Evolutionary conservation across 139 green algal genomes (phyloP).

Genomic region (Auxenochlorella pyrenoidosa): DNA sequence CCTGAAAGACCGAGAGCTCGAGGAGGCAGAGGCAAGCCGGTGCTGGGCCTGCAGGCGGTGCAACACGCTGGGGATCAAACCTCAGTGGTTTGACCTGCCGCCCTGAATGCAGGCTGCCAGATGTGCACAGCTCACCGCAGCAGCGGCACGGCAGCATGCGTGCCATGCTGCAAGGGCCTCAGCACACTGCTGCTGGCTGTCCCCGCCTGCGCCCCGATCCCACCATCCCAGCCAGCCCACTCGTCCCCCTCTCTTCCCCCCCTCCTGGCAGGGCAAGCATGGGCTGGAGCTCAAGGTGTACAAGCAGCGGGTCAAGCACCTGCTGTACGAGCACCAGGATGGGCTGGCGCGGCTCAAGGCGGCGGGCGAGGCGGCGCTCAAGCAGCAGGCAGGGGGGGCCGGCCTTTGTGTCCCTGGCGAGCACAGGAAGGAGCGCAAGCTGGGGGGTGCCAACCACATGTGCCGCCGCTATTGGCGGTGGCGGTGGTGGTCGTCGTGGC

Average conservation of each 20-base stretch:
- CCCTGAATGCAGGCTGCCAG: neutral
- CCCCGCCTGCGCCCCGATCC: neutral
- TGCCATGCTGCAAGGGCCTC: too few relatives aligned
- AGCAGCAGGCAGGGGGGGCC: conserved; percentile 61
- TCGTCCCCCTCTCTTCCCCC: too few relatives aligned
- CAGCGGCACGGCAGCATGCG: too few relatives aligned
- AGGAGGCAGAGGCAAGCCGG: conserved; percentile 69
- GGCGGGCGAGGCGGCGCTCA: conserved; percentile 82
- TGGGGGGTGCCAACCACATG: too few relatives aligned
- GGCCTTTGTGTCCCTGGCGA: too few relatives aligned
- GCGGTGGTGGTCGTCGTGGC: too few relatives aligned
- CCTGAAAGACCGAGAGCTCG: conserved; percentile 90
- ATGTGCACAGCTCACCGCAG: neutral
- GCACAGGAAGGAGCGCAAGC: too few relatives aligned
- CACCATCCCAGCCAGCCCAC: too few relatives aligned
- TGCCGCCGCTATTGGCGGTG: too few relatives aligned
- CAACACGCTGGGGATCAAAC: neutral
- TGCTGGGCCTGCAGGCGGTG: neutral
- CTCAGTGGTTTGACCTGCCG: neutral
- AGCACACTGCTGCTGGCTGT: too few relatives aligned
- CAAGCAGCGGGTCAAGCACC: conserved; percentile 96
- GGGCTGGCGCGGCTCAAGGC: conserved; percentile 87
- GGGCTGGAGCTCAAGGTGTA: conserved; percentile 93
- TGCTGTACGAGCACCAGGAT: conserved; percentile 95
- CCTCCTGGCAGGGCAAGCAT: conserved; percentile 77